These are phyloP conservation scores for Boletus hoseneyae DNA, from an alignment of 1,284 basidiomycete species.

Conservation along the genomic window DNA sequence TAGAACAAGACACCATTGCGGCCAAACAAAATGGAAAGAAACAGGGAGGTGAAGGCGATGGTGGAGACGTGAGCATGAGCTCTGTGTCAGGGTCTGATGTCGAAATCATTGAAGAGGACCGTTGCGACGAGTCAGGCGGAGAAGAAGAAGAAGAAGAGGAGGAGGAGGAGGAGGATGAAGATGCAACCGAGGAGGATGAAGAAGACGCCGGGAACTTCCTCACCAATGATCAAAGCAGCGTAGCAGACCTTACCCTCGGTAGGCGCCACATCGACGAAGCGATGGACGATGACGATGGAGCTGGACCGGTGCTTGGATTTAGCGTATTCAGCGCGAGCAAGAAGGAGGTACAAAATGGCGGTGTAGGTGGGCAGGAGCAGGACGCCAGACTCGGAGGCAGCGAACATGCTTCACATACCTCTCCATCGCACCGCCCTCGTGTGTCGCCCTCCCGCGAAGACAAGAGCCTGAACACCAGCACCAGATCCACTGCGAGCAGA, in stretches of 20 bases:
- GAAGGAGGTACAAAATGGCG: constrained; percentile 2
- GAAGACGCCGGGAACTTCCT: constrained; percentile 22
- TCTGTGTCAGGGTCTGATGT: constrained; percentile 19
- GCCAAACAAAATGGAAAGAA: constrained; percentile 12
- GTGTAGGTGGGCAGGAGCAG: neutral
- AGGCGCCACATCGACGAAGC: constrained; percentile 13
- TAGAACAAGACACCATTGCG: neutral
- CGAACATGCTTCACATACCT: neutral
- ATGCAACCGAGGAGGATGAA: constrained; percentile 10
- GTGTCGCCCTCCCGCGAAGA: constrained; percentile 7
- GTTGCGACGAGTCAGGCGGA: neutral
- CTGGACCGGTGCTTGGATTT: constrained; percentile 20
- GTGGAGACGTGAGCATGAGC: constrained; percentile 29
- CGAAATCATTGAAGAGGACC: constrained; percentile 17
- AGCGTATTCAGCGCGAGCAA: constrained; percentile 29
- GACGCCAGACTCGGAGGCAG: too few species aligned
- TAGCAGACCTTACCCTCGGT: constrained; percentile 20
- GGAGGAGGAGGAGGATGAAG: too few species aligned
- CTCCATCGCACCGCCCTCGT: constrained; percentile 11
- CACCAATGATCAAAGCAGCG: constrained; percentile 18
- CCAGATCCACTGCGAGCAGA: constrained; percentile 5
- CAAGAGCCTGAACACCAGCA: constrained; percentile 3
- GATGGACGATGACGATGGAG: constrained; percentile 12
- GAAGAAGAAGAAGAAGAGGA: constrained; percentile 8
- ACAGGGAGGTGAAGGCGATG: constrained; percentile 2